Conservation (phyloP, 441 rosid species). For the Cnidoscolus chayamansa region DNA sequence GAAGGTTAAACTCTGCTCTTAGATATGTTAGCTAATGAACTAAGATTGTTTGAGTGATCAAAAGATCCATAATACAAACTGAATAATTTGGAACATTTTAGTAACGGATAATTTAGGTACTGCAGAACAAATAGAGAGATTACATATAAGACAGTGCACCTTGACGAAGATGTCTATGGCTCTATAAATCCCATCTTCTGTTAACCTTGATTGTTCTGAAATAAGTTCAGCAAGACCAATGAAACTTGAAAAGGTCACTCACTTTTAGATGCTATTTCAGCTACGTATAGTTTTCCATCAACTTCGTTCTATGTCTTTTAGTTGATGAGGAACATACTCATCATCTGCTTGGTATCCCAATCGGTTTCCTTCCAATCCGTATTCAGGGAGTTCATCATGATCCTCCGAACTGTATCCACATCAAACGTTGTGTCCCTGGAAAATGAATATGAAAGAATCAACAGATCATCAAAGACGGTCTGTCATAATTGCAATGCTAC, state of each 20-base stretch:
- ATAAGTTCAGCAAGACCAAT: conserved; percentile 66
- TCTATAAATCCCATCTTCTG: conserved; percentile 85
- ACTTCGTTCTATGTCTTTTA: conserved; percentile 47
- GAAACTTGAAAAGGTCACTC: conserved; percentile 66
- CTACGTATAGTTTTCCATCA: conserved; percentile 72
- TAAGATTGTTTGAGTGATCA: not conserved
- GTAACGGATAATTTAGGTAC: not conserved
- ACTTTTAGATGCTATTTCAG: conserved; percentile 90
- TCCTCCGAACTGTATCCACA: conserved; percentile 68
- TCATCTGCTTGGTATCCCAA: conserved; percentile 42
- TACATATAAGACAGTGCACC: conserved; percentile 35
- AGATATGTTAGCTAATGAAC: not conserved
- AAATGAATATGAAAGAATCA: conserved; percentile 82
- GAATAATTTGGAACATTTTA: not conserved
- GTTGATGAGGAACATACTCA: conserved; percentile 53
- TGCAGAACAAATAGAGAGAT: conserved; percentile 4
- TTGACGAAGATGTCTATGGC: conserved; percentile 87
- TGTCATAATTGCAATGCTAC: conserved; percentile 87
- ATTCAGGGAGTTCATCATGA: conserved; percentile 60
- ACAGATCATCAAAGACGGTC: conserved; percentile 74
- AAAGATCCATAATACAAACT: not conserved
- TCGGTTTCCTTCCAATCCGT: conserved; percentile 44
- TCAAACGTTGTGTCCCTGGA: conserved; percentile 73
- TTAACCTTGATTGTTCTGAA: conserved; percentile 75
- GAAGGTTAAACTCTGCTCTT: too few relatives aligned